A percentile compares a stretch with the other conserved stretches of the same genome.
Conservation (phyloP, 768 basidiomycete species). For the Boletus pseudo-olivaceus region DNA sequence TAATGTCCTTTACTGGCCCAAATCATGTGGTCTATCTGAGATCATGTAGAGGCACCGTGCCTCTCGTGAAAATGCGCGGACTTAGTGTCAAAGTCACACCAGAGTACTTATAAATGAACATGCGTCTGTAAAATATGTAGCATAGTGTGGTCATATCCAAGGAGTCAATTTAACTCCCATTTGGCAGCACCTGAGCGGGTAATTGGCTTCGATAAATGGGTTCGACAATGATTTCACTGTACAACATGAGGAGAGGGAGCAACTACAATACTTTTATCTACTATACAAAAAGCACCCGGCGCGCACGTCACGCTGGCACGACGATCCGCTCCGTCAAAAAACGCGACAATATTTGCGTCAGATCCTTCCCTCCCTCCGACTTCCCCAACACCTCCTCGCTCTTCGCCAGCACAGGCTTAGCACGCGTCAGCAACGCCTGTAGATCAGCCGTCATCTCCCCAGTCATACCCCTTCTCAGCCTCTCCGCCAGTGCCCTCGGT, state of each 20-base stretch:
- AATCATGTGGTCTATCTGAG: no score
- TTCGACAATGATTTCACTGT: neutral
- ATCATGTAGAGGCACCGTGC: no score
- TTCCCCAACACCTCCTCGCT: slow-evolving; percentile 48
- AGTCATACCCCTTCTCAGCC: slow-evolving; percentile 71
- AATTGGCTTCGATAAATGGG: neutral
- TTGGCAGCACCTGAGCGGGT: no score
- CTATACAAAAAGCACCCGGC: neutral
- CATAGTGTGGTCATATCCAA: no score
- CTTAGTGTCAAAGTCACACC: no score
- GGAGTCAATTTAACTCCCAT: no score
- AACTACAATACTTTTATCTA: slow-evolving; percentile 16
- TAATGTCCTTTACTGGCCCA: no score
- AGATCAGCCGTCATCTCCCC: slow-evolving; percentile 77
- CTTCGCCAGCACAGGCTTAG: slow-evolving; percentile 61
- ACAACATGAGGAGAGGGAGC: neutral
- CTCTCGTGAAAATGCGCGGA: no score
- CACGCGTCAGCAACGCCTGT: slow-evolving; percentile 59
- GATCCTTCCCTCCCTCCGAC: slow-evolving; percentile 41
- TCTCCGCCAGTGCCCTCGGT: slow-evolving; percentile 54
- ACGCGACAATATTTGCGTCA: slow-evolving; percentile 55
- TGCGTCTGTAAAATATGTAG: no score
- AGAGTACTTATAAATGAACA: no score
- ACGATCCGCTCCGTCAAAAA: slow-evolving; percentile 65
- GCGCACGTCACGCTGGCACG: slow-evolving; percentile 31